phyloP scores from a whole-genome alignment of 164 flowering plant genomes.

The Nymphaea colorata region DNA sequence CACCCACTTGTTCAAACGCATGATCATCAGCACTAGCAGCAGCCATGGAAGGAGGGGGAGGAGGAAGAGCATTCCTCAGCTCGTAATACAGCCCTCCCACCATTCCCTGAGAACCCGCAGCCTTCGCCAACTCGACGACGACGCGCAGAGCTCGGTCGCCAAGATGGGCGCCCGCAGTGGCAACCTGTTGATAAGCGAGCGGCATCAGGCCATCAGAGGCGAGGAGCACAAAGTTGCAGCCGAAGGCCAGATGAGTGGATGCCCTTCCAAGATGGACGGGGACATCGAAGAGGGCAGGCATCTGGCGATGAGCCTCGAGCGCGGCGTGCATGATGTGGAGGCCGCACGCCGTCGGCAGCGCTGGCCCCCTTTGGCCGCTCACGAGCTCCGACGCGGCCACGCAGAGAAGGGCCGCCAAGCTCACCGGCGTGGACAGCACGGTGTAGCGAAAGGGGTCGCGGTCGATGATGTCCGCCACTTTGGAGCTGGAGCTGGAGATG shows the following conservation, averaged over 20 bases:
- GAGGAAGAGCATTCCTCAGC: not conserved
- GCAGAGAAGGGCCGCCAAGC: constrained; percentile 43
- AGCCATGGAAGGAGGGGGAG: too few relatives aligned
- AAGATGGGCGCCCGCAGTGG: constrained; percentile 16
- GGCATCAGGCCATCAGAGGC: constrained; percentile 40
- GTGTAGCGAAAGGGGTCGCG: constrained; percentile 32
- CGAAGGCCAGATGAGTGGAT: constrained; percentile 8
- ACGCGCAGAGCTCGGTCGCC: constrained; percentile 30
- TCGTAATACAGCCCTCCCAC: constrained; percentile 27
- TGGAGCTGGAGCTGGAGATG: constrained; percentile 10
- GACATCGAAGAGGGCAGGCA: constrained; percentile 16
- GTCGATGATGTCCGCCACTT: not conserved
- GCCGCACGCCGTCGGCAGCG: constrained; percentile 49
- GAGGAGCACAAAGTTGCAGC: constrained; percentile 42
- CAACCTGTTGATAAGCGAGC: constrained; percentile 37
- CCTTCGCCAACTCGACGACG: constrained; percentile 37
- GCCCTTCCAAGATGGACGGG: constrained; percentile 4
- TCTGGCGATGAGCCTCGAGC: constrained; percentile 27
- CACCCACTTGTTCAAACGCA: not conserved
- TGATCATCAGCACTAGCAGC: constrained; percentile 2
- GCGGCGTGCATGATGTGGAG: constrained; percentile 50
- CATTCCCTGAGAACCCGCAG: constrained; percentile 41
- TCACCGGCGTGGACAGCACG: constrained; percentile 39
- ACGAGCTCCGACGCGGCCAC: constrained; percentile 56
- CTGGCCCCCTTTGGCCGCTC: constrained; percentile 40